Evolutionary conservation across 2,329 filamentous ascomycete genomes (phyloP), one percentile per base, ranked within the genome.

Genomic region (Graphium sp.): DNA sequence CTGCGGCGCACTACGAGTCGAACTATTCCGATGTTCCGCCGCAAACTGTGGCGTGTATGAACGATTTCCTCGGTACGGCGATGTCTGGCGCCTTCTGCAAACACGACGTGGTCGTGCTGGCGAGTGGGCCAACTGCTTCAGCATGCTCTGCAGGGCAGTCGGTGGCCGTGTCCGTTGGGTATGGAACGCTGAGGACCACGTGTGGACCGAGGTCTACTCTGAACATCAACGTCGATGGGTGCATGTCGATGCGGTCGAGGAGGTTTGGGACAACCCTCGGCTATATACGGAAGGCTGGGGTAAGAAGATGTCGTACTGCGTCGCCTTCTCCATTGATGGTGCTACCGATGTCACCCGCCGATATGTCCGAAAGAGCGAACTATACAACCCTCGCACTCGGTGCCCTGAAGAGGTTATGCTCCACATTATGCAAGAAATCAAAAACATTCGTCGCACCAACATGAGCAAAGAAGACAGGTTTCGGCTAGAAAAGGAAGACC

Each of bases 101-200:
- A 91, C 83, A 17, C 66, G 81, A 40, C 69, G 79, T 40, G 89
- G 89, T 20, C 75, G 89, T 40, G 78, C 78, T 35, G 89, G 89
- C 35, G 89, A 98, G 57, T 95, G 89, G 84, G 84, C 83, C 39
- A 95, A 94, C 55, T 94, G 85, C 62, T 98, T 98, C 57, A 87
- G 78, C 56, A 95, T 95, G 89, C 66, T 98, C 29, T 95, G 87
- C 60, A 73, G 87, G 34, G 89, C 89, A 5, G 73, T 95, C 10
- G 87, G 87, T 28, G 81, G 79, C 34, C 71, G 87, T 35, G 84
- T 94, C 15, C 73, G 89, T 44, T 98, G 89, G 89, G 79, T 98
- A 8, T 98, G 89, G 89, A 95, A 95, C 41, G 77, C 79, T 18
- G 89, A 95, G 52, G 89, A 95, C 49, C 82, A 94, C 45, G 82